Evolutionary conservation across 163 green algal genomes (phyloP).

Genomic region (Prototheca stagnorum): DNA sequence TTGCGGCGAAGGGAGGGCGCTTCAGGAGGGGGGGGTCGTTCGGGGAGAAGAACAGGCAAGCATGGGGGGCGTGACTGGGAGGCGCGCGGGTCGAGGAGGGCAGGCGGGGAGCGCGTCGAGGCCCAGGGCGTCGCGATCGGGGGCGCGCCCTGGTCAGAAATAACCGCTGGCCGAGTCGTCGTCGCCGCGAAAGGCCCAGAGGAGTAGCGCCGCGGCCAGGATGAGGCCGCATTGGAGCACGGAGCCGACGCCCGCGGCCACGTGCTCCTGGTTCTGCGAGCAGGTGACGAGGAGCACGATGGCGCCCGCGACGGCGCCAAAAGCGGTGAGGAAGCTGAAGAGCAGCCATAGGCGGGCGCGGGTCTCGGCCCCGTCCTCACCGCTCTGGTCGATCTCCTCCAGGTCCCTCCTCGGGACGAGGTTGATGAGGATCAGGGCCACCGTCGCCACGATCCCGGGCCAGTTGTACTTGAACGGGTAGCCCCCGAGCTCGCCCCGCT

Average conservation of each 20-base stretch:
- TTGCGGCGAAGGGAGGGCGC: too few species aligned
- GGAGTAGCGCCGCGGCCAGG: slow-evolving; percentile 10
- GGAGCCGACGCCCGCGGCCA: slow-evolving; percentile 12
- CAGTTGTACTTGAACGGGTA: slow-evolving; percentile 21
- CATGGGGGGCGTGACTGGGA: too few species aligned
- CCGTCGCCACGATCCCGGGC: slow-evolving; percentile 20
- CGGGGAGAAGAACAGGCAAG: background rate
- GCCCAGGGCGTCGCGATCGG: too few species aligned
- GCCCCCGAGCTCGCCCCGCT: slow-evolving; percentile 1
- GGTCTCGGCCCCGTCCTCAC: slow-evolving; percentile 15
- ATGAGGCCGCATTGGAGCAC: slow-evolving; percentile 29
- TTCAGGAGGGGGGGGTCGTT: background rate
- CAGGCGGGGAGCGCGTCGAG: too few species aligned
- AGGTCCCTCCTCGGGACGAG: slow-evolving; percentile 13
- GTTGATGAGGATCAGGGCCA: slow-evolving; percentile 27
- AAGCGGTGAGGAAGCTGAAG: slow-evolving; percentile 14
- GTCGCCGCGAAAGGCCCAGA: slow-evolving; percentile 20
- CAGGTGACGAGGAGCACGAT: slow-evolving; percentile 17
- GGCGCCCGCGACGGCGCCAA: slow-evolving; percentile 12
- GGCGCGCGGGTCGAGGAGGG: too few species aligned
- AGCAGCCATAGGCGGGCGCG: slow-evolving; percentile 22
- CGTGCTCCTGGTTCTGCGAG: slow-evolving; percentile 2
- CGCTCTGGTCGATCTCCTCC: slow-evolving; percentile 1
- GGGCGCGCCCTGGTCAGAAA: too few species aligned
- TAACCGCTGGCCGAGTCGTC: slow-evolving; percentile 2